A percentile compares a stretch with the other conserved stretches of the same genome.
These are phyloP conservation scores for Hirsutella minnesotensis DNA, from an alignment of 2,329 filamentous ascomycete species.

Conservation along the genomic window DNA sequence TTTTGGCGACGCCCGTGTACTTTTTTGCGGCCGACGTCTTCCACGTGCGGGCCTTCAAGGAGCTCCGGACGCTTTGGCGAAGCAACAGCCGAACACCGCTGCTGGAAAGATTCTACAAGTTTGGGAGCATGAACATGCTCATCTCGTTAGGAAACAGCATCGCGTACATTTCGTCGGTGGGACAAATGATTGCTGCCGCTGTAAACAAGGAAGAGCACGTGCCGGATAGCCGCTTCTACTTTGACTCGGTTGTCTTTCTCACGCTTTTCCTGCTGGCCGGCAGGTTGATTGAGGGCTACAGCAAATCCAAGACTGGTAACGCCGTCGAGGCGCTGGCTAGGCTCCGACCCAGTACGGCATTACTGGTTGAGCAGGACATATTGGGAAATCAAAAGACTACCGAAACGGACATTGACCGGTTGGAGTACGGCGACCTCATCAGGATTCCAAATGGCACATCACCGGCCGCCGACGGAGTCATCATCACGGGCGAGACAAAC, in stretches of 20 bases:
- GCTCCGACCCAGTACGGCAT: conserved; percentile 64
- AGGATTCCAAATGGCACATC: conserved; percentile 68
- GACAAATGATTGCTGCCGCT: conserved; percentile 57
- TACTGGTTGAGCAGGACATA: conserved; percentile 45
- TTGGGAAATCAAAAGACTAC: conserved; percentile 23
- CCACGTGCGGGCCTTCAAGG: conserved; percentile 67
- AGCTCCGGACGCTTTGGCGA: conserved; percentile 67
- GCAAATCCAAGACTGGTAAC: conserved; percentile 81
- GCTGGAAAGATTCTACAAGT: conserved; percentile 71
- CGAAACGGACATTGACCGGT: conserved; percentile 48
- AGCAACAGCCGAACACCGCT: conserved; percentile 61
- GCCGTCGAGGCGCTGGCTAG: conserved; percentile 71
- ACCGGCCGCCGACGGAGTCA: conserved; percentile 68
- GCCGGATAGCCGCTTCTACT: conserved; percentile 54
- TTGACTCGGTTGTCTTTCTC: conserved; percentile 85
- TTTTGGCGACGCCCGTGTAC: conserved; percentile 77
- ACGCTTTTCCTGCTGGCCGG: conserved; percentile 74
- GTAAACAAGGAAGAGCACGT: conserved; percentile 26
- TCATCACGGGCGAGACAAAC: conserved; percentile 49
- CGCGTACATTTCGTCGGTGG: conserved; percentile 74
- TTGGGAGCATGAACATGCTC: conserved; percentile 93
- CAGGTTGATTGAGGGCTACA: conserved; percentile 75
- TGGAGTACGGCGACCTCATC: conserved; percentile 66
- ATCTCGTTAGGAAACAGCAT: conserved; percentile 82
- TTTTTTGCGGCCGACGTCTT: conserved; percentile 80